Percentiles rank a stretch among this genome's conserved stretches.
phyloP scores from a whole-genome alignment of 2,329 filamentous ascomycete species.

The Phialophora verrucosa region DNA sequence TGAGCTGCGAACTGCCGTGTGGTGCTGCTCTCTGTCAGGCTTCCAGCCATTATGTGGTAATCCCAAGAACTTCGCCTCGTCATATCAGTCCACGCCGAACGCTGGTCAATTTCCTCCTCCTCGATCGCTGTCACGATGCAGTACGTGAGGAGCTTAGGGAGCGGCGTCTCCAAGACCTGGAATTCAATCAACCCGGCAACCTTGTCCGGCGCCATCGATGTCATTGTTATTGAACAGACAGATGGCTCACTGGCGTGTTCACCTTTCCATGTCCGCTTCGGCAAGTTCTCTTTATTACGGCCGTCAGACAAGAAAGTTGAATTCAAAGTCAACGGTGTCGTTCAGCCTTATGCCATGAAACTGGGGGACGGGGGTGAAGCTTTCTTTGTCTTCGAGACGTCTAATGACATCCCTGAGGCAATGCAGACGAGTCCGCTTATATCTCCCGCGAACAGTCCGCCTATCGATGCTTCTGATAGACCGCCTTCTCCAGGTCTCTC shows the following conservation, averaged over 20 bases:
- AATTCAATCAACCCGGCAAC: conserved; percentile 99
- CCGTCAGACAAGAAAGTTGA: conserved; percentile 99
- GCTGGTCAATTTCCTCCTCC: neutral
- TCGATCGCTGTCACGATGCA: conserved; percentile 68
- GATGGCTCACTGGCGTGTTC: conserved; percentile 87
- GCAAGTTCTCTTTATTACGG: conserved; percentile 93
- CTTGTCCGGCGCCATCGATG: conserved; percentile 95
- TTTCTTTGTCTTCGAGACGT: conserved; percentile 98
- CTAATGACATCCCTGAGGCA: conserved; percentile 86
- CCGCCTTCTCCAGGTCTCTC: conserved; percentile 46
- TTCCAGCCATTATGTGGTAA: conserved; percentile 20
- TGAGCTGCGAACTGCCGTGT: neutral
- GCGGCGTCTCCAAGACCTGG: conserved; percentile 97
- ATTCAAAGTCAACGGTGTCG: conserved; percentile 89
- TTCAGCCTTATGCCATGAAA: conserved; percentile 97
- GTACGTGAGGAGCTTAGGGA: conserved; percentile 94
- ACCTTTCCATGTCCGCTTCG: conserved; percentile 97
- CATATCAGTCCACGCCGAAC: conserved; percentile 7
- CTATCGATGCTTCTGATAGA: conserved; percentile 36
- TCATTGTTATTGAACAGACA: conserved; percentile 95
- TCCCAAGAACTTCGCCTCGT: conserved; percentile 6
- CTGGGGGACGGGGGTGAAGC: conserved; percentile 95
- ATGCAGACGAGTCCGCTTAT: conserved; percentile 93
- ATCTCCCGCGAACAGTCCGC: conserved; percentile 83
- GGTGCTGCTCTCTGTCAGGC: conserved; percentile 22